Evolutionary conservation across 768 basidiomycete species (phyloP).

Genomic region (Suillus spraguei): DNA sequence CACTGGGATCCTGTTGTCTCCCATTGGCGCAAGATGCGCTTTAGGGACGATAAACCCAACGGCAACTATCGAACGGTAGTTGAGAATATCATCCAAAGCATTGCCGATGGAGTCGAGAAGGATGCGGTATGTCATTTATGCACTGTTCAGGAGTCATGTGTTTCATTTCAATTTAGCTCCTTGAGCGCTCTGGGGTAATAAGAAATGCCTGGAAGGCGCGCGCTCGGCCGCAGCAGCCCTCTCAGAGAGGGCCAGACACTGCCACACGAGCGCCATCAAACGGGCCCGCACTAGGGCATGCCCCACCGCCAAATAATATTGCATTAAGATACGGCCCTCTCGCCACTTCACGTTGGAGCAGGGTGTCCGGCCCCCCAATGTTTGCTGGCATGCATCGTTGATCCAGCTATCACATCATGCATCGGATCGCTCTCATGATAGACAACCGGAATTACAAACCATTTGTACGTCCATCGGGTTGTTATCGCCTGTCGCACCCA

Average conservation of each 20-base stretch:
- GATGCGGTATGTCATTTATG: constrained; percentile 58
- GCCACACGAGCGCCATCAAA: constrained; percentile 14
- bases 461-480: constrained; percentile 5
- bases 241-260: constrained; percentile 9
- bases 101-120: constrained; percentile 92
- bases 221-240: constrained; percentile 37
- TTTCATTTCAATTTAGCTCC: constrained; percentile 50
- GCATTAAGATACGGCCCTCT: constrained; percentile 62
- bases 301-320: constrained; percentile 20
- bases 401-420: constrained; percentile 17
- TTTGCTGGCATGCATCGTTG: constrained; percentile 71
- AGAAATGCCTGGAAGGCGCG: constrained; percentile 78
- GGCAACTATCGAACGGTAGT: constrained; percentile 89
- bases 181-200: constrained; percentile 63
- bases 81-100: constrained; percentile 87
- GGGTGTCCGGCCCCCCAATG: constrained; percentile 64
- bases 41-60: constrained; percentile 90
- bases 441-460: constrained; percentile 5
- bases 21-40: constrained; percentile 90
- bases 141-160: constrained; percentile 14
- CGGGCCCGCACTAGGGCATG: constrained; percentile 25
- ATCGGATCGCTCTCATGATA: neutral
- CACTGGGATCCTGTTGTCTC: constrained; percentile 75
- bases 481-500: neutral
- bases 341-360: constrained; percentile 68